Conservation (phyloP, 495 filamentous ascomycete genomes). For the Cercophora samala region DNA sequence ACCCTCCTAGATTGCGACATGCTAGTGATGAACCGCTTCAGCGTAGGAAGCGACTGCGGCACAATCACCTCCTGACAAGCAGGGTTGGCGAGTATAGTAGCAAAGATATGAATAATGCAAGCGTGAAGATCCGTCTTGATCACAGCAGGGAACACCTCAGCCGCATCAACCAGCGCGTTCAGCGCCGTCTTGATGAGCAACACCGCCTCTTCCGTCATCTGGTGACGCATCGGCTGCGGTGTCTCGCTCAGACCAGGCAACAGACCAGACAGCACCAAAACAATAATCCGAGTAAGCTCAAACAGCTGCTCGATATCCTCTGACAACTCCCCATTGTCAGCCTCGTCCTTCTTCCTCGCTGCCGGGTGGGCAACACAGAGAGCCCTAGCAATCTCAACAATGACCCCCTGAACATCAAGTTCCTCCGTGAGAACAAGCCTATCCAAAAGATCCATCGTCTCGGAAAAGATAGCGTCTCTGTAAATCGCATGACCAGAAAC, state of each 20-base stretch:
- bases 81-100: slow-evolving; percentile 82
- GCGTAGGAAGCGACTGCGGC: slow-evolving; percentile 84
- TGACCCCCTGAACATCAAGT: slow-evolving; percentile 82
- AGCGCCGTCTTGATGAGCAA: slow-evolving; percentile 75
- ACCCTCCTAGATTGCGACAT: slow-evolving; percentile 52
- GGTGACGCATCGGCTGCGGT: slow-evolving; percentile 64
- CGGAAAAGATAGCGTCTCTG: slow-evolving; percentile 90
- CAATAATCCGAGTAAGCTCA: slow-evolving; percentile 91
- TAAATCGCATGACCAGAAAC: slow-evolving; percentile 96
- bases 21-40: slow-evolving; percentile 81
- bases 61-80: slow-evolving; percentile 84
- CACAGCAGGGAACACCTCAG: slow-evolving; percentile 90
- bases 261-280: slow-evolving; percentile 81
- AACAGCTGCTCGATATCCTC: slow-evolving; percentile 99
- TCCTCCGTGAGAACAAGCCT: slow-evolving; percentile 89
- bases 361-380: slow-evolving; percentile 88
- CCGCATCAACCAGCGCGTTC: slow-evolving; percentile 85
- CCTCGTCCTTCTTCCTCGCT: slow-evolving; percentile 64
- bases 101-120: slow-evolving; percentile 94
- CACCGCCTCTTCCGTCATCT: slow-evolving; percentile 77
- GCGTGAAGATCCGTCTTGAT: slow-evolving; percentile 96
- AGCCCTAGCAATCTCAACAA: slow-evolving; percentile 88
- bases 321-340: slow-evolving; percentile 70
- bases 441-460: slow-evolving; percentile 94
- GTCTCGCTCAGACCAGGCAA: slow-evolving; percentile 82